Evolutionary conservation across 441 rosid genomes (phyloP).

Genomic region (Eruca vesicaria): DNA sequence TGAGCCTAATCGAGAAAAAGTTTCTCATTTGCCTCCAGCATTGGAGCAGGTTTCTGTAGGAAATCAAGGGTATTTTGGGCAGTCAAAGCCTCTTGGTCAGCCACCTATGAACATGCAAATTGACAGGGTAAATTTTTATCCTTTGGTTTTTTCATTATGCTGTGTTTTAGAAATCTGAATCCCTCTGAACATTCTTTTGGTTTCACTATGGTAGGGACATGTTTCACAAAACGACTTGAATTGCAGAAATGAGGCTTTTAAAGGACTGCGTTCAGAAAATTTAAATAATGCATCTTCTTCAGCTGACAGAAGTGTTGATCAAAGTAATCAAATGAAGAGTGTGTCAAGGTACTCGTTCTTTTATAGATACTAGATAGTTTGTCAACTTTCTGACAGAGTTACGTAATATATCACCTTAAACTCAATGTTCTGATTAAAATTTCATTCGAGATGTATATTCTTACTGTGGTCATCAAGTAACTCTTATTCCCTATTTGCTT

Average conservation of each 20-base stretch:
- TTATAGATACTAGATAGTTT: background rate
- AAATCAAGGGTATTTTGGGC: constrained; percentile 43
- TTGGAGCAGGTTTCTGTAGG: constrained; percentile 46
- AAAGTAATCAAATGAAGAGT: constrained; percentile 40
- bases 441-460: background rate
- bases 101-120: constrained; percentile 38
- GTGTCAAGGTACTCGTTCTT: background rate
- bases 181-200: constrained; percentile 21
- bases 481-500: background rate
- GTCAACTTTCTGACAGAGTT: constrained; percentile 5
- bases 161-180: constrained; percentile 4
- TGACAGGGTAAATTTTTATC: constrained; percentile 47
- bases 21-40: constrained; percentile 36
- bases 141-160: background rate
- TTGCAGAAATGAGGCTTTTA: constrained; percentile 40
- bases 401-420: background rate
- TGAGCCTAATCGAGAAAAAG: constrained; percentile 44
- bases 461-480: background rate
- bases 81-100: constrained; percentile 46
- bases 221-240: constrained; percentile 43
- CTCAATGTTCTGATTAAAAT: background rate
- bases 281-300: constrained; percentile 42
- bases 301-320: constrained; percentile 41
- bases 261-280: constrained; percentile 40
- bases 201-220: constrained; percentile 35